These are phyloP conservation scores for Pichia sporocuriosa DNA, from an alignment of 805 yeast species.

Conservation along the genomic window DNA sequence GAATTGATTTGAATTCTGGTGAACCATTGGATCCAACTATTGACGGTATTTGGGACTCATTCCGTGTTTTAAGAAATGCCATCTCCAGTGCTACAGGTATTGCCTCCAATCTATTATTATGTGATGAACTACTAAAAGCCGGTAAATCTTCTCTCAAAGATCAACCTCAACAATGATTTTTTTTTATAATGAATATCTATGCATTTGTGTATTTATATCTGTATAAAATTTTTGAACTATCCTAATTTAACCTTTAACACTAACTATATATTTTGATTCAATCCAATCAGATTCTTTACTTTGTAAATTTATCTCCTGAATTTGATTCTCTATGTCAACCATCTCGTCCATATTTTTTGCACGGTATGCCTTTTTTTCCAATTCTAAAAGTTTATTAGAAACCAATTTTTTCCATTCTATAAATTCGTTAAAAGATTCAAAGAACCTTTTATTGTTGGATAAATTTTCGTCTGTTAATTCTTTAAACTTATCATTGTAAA, in stretches of 20 bases:
- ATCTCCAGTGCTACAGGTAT: constrained; percentile 89
- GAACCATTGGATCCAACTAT: constrained; percentile 93
- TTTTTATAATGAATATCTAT: background rate
- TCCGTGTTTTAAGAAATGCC: constrained; percentile 89
- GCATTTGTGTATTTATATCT: background rate
- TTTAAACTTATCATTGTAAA: constrained; percentile 10
- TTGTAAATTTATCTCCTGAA: constrained; percentile 15
- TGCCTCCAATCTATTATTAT: constrained; percentile 82
- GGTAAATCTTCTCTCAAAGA: constrained; percentile 89
- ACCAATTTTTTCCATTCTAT: constrained; percentile 20
- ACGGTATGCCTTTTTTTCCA: constrained; percentile 17
- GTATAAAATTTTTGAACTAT: too few species aligned
- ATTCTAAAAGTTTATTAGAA: constrained; percentile 10
- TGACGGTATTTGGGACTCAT: constrained; percentile 96
- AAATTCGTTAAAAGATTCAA: constrained; percentile 21
- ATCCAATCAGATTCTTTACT: constrained; percentile 5
- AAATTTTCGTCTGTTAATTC: constrained; percentile 13
- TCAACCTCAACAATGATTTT: background rate
- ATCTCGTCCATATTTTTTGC: constrained; percentile 15
- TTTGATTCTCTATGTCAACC: constrained; percentile 14
- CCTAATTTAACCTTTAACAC: constrained; percentile 10
- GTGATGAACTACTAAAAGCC: constrained; percentile 95
- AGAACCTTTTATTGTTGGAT: constrained; percentile 20
- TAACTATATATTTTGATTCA: constrained; percentile 6
- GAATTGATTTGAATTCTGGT: constrained; percentile 85